Evolutionary conservation across 1,139 yeast species (phyloP).

Genomic region (Suhomyces atakaporum): DNA sequence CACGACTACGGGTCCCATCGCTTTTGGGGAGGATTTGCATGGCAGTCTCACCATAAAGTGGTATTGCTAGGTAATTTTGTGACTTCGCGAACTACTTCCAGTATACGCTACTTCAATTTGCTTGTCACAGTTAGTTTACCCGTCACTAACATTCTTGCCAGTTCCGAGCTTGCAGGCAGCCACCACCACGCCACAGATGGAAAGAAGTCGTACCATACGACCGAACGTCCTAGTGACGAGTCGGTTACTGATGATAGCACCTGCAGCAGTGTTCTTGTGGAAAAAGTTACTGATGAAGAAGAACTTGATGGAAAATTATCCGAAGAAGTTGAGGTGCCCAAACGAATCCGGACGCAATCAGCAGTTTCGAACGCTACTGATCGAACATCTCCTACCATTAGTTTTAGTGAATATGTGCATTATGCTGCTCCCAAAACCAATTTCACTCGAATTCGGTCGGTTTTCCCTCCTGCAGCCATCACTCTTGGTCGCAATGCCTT

Average conservation of each 20-base stretch:
- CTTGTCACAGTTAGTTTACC: constrained; percentile 66
- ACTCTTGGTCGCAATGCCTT: constrained; percentile 75
- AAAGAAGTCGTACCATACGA: constrained; percentile 20
- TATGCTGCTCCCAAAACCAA: constrained; percentile 72
- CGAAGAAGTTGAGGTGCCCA: too few relatives aligned
- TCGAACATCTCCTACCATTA: constrained; percentile 27
- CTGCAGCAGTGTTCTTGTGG: constrained; percentile 15
- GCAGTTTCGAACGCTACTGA: constrained; percentile 16
- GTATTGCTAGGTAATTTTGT: constrained; percentile 54
- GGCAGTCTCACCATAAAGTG: constrained; percentile 77
- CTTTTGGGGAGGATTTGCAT: constrained; percentile 67
- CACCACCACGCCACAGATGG: constrained; percentile 24
- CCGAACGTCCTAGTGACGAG: constrained; percentile 11
- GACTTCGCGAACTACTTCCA: constrained; percentile 51
- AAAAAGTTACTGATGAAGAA: constrained; percentile 19
- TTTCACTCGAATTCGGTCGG: constrained; percentile 64
- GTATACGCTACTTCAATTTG: constrained; percentile 59
- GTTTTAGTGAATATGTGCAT: constrained; percentile 71
- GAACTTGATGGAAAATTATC: too few relatives aligned
- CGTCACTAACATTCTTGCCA: constrained; percentile 58
- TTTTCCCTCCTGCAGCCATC: constrained; percentile 74
- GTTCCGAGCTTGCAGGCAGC: constrained; percentile 42
- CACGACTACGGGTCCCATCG: constrained; percentile 59
- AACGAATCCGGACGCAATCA: constrained; percentile 26
- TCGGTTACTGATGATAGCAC: constrained; percentile 20